Conservation (phyloP, 805 yeast genomes). For the Candida tallmaniae region DNA sequence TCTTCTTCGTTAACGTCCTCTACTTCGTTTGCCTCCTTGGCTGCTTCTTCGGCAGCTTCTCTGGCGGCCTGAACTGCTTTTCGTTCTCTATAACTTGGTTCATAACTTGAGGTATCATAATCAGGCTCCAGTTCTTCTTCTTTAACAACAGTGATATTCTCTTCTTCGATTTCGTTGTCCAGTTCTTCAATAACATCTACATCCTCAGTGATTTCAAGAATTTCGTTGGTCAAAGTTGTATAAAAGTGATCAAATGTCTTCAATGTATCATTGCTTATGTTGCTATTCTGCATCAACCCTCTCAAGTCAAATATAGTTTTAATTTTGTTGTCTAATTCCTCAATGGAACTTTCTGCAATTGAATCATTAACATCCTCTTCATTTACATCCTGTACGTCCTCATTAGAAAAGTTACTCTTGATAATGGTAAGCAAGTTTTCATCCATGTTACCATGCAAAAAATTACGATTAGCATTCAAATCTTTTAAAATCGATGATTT, state of each 20-base stretch:
- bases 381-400: not conserved
- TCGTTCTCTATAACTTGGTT: too few relatives aligned
- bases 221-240: conserved; percentile 4
- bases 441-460: not conserved
- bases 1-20: not conserved
- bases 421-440: conserved; percentile 1
- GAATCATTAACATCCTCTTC: not conserved
- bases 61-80: not conserved
- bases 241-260: conserved; percentile 7
- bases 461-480: too few relatives aligned
- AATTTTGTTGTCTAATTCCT: not conserved
- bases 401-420: conserved; percentile 1
- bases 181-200: not conserved
- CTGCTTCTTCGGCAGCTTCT: not conserved
- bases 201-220: conserved; percentile 3
- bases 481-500: too few relatives aligned
- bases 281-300: not conserved
- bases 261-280: conserved; percentile 1
- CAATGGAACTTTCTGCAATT: not conserved
- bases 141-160: not conserved
- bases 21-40: not conserved
- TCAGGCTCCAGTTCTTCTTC: not conserved
- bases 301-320: conserved; percentile 3
- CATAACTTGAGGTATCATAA: not conserved
- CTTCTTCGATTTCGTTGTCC: conserved; percentile 1